phyloP scores from a whole-genome alignment of 768 basidiomycete species.

The Trametes punicea region DNA sequence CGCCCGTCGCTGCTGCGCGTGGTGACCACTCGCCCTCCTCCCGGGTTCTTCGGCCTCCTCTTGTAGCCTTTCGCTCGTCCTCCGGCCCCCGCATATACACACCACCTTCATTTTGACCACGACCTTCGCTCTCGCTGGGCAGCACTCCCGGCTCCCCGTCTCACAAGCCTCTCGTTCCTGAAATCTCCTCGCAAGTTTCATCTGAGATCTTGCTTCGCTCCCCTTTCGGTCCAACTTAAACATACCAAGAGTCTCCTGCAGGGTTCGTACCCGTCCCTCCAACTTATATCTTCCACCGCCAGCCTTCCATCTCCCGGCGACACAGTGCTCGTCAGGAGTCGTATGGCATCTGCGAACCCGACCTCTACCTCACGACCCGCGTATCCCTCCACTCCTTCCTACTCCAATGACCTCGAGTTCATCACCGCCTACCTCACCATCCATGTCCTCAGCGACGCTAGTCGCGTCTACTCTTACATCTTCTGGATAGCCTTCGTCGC shows the following conservation, averaged over 20 bases:
- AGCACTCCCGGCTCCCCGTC: not conserved
- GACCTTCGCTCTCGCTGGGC: not conserved
- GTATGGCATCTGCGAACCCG: conserved; percentile 15
- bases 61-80: not conserved
- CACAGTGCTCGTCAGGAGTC: not conserved
- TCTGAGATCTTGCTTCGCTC: not conserved
- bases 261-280: not conserved
- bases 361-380: conserved; percentile 22
- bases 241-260: not conserved
- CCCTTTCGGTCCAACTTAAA: not conserved
- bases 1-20: not conserved
- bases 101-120: conserved; percentile 1
- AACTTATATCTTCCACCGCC: not conserved
- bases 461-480: conserved; percentile 54
- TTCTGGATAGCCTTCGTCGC: conserved; percentile 54
- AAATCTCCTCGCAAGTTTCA: not conserved
- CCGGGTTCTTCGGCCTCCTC: not conserved
- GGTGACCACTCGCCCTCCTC: not conserved
- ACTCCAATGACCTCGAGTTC: conserved; percentile 46
- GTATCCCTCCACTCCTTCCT: conserved; percentile 44
- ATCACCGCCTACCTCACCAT: conserved; percentile 54
- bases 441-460: conserved; percentile 50
- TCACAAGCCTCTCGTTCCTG: conserved; percentile 8
- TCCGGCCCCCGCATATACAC: not conserved
- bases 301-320: conserved; percentile 1